Conservation (phyloP, 352 stramenopile genomes). For the Globisporangium mamillatum region DNA sequence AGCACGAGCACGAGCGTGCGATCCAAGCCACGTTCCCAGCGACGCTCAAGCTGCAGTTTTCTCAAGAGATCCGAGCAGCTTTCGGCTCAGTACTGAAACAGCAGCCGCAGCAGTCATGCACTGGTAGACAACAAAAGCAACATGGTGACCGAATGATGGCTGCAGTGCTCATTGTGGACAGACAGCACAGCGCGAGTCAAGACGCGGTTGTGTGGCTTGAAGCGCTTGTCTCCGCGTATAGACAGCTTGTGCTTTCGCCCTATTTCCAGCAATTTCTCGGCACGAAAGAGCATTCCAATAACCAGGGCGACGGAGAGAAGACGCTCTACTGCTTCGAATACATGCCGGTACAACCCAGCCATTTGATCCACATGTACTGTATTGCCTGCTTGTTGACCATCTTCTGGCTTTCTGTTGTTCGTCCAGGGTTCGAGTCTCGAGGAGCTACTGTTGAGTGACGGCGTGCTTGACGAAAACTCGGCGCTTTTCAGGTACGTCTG, state of each 20-base stretch:
- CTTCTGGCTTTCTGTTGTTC: neutral
- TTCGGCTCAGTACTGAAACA: neutral
- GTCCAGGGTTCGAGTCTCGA: conserved; percentile 1
- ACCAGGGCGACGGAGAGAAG: neutral
- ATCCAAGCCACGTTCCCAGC: conserved; percentile 6
- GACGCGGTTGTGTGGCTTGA: conserved; percentile 1
- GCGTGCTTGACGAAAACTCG: conserved; percentile 5
- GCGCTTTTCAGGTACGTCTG: conserved; percentile 6
- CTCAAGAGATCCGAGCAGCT: neutral
- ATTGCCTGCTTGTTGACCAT: neutral
- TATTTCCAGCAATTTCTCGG: conserved; percentile 11
- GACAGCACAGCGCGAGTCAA: neutral
- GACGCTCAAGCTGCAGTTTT: neutral
- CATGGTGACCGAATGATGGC: neutral
- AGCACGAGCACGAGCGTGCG: conserved; percentile 4
- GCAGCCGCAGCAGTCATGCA: neutral
- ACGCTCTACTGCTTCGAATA: conserved; percentile 10
- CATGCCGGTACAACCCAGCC: neutral
- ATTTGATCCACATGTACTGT: neutral
- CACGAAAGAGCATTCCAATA: neutral
- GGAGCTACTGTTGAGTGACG: neutral
- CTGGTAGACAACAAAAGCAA: neutral
- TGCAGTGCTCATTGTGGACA: conserved; percentile 3
- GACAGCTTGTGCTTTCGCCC: conserved; percentile 4
- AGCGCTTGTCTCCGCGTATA: neutral